Base-by-base conservation (phyloP, 148 eudicot species). In the Chenopodium berlandieri region DNA sequence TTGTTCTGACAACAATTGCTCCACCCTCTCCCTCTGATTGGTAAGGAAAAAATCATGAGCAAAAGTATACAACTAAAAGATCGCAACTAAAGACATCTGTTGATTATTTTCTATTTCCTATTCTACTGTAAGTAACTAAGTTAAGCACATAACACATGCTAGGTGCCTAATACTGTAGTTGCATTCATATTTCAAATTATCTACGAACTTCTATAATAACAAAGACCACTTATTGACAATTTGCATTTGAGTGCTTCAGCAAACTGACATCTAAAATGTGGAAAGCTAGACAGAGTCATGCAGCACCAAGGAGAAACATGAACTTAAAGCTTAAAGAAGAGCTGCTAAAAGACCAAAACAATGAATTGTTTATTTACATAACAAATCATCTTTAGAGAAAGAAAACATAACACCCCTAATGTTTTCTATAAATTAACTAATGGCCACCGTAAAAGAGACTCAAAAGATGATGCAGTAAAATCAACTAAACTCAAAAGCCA, bases 1-100 rank as follows among this genome's bases (percentile, higher is more conserved):
- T 82, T 90, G 82, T 75, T 90, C 94, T 25, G 85, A 87, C 11
- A 94, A 66, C 86, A 90, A 69, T 75, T 91, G 91, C 85, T 91
- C 93, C 75, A 93, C 95, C 78, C 83, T 93, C 89, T 90, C 95
- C 84, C 91, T 90, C 98, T 94, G 88, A 48, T 68, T 52, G 19
- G 32, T 34, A 76, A 78, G 20, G n/a, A 3, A 80, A n/a, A 23
- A 27, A 70, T 8, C 44, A 40, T 67, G n/a, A 72, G 75, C 52
- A 70, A 65, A 52, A 27, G 31, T 6, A 7, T 3, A 75, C 37
- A 40, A 4, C 7, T 40, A 40, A 40, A 40, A 40, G 44, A 40
- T 40, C 44, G 44, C 44, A 40, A 40, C 44, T 40, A 40, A 40
- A 40, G 44, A 40, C 44, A 40, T 40, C 44, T 40, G 44, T 40